Conservation (phyloP, 345 rosid species). For the Clausena lansium region DNA sequence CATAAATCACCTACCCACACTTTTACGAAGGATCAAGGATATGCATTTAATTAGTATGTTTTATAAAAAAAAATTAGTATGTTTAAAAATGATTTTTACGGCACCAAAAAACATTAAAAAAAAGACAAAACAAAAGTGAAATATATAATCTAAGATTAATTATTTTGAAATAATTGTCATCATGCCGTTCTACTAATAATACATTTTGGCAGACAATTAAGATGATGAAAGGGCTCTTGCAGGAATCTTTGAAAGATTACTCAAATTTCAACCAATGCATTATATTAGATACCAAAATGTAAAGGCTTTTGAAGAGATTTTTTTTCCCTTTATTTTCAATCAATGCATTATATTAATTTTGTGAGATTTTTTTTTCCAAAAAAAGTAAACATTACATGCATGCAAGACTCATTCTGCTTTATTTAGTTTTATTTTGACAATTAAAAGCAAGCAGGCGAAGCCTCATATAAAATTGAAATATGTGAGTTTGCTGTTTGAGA, state of each 20-base stretch:
- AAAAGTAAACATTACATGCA: not conserved
- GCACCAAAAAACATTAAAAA: not conserved
- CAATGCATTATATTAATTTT: too few relatives aligned
- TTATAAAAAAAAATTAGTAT: too few relatives aligned
- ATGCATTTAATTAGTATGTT: too few relatives aligned
- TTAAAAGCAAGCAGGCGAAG: not conserved
- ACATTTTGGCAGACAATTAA: not conserved
- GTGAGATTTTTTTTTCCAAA: too few relatives aligned
- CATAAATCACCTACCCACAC: too few relatives aligned
- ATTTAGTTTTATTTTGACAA: not conserved
- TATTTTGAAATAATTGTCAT: not conserved
- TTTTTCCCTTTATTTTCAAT: too few relatives aligned
- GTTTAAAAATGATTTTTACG: too few relatives aligned
- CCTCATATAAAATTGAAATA: not conserved
- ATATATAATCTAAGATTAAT: not conserved
- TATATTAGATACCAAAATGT: too few relatives aligned
- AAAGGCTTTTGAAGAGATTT: too few relatives aligned
- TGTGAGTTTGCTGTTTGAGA: not conserved
- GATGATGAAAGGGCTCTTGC: not conserved
- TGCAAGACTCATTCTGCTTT: not conserved
- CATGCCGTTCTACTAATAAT: not conserved
- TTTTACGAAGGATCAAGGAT: too few relatives aligned
- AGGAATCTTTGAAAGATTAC: not conserved
- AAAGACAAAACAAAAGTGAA: too few relatives aligned
- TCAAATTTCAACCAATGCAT: not conserved